These are phyloP conservation scores for grape (Vitis vinifera) DNA, from an alignment of 164 flowering plant genomes.

Conservation along the genomic window DNA sequence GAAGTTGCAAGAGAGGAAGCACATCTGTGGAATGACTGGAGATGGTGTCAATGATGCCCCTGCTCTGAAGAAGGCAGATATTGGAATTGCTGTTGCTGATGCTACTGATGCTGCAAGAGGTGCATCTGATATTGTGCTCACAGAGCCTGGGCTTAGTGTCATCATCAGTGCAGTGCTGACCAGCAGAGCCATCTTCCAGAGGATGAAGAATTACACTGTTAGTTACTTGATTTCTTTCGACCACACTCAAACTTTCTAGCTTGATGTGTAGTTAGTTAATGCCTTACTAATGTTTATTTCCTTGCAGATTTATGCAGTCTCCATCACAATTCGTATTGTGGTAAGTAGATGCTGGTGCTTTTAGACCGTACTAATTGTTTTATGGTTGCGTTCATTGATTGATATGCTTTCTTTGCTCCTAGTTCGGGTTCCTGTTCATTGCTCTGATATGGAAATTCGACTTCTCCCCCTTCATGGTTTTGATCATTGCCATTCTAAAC, in stretches of 20 bases:
- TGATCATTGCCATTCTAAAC: constrained; percentile 93
- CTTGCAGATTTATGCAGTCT: constrained; percentile 89
- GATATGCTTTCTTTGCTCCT: background rate
- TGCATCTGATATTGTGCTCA: constrained; percentile 95
- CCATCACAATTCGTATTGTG: constrained; percentile 96
- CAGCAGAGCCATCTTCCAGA: constrained; percentile 95
- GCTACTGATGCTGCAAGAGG: constrained; percentile 97
- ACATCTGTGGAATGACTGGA: constrained; percentile 84
- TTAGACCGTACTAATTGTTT: background rate
- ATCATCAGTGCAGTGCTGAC: constrained; percentile 96
- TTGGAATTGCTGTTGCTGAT: constrained; percentile 82
- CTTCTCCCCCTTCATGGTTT: constrained; percentile 95
- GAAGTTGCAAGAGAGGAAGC: constrained; percentile 77
- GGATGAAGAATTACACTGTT: constrained; percentile 98
- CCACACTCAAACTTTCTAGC: background rate
- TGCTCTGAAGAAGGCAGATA: constrained; percentile 76
- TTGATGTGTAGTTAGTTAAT: background rate
- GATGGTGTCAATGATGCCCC: constrained; percentile 88
- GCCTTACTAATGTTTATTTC: constrained; percentile 1
- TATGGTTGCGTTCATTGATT: background rate
- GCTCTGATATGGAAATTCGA: constrained; percentile 94
- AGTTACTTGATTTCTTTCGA: constrained; percentile 18
- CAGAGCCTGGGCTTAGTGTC: constrained; percentile 96
- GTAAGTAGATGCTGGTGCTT: constrained; percentile 43
- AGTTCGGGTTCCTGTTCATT: constrained; percentile 93